phyloP scores from a whole-genome alignment of 768 basidiomycete genomes.

The button mushroom (Agaricus bisporus) region DNA sequence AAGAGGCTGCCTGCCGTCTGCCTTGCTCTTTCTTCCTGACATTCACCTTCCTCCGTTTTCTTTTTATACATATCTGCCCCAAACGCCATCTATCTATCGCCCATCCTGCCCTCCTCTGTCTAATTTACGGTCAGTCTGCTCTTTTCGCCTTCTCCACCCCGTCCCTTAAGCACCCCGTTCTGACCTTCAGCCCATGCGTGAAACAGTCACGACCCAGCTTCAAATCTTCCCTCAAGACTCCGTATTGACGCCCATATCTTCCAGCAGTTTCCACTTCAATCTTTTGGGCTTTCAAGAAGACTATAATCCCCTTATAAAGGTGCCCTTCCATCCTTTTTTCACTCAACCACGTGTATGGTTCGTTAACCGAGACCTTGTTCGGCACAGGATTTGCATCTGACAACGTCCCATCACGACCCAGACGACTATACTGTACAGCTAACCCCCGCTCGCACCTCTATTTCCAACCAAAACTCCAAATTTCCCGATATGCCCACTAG shows the following conservation, averaged over 20 bases:
- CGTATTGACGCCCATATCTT: slow-evolving; percentile 2
- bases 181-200: slow-evolving; percentile 57
- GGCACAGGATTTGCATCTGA: slow-evolving; percentile 42
- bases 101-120: slow-evolving; percentile 20
- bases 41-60: slow-evolving; percentile 34
- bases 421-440: slow-evolving; percentile 24
- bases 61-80: slow-evolving; percentile 23
- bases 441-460: slow-evolving; percentile 26
- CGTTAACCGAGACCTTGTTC: slow-evolving; percentile 12
- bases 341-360: slow-evolving; percentile 7
- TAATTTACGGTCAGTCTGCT: slow-evolving; percentile 38
- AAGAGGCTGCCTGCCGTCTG: slow-evolving; percentile 49
- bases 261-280: slow-evolving; percentile 3
- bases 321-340: slow-evolving; percentile 2
- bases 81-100: slow-evolving; percentile 24
- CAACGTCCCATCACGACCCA: slow-evolving; percentile 25
- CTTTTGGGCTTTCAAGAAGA: slow-evolving; percentile 1
- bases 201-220: slow-evolving; percentile 45
- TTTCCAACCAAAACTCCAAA: slow-evolving; percentile 9
- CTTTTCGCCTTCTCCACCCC: slow-evolving; percentile 16
- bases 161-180: slow-evolving; percentile 21
- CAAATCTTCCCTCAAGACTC: slow-evolving; percentile 18
- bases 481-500: slow-evolving; percentile 40
- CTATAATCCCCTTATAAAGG: slow-evolving; percentile 5
- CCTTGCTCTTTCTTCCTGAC: slow-evolving; percentile 49